Conservation (phyloP, 495 filamentous ascomycete genomes). For the Aspergillus biplanus region DNA sequence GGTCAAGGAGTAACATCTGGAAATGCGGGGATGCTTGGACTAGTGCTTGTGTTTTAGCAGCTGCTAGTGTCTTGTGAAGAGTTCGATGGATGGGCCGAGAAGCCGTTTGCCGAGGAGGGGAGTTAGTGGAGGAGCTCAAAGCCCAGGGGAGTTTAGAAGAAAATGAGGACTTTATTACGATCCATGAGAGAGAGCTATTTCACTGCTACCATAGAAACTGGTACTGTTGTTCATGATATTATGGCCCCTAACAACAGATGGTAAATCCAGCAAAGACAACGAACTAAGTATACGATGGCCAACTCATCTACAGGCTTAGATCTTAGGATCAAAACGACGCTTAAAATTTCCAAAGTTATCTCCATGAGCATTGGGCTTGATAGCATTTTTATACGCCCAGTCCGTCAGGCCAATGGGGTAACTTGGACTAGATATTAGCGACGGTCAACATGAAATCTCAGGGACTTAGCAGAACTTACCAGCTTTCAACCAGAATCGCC, state of each 20-base stretch:
- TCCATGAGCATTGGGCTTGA: not conserved
- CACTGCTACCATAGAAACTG: too few relatives aligned
- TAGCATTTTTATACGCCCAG: constrained; percentile 12
- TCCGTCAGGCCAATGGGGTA: constrained; percentile 10
- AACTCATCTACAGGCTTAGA: not conserved
- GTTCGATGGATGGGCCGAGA: constrained; percentile 11
- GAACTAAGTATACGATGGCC: not conserved
- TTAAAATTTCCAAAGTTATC: constrained; percentile 8
- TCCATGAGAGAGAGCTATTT: not conserved
- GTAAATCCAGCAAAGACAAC: not conserved
- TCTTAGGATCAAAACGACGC: constrained; percentile 14
- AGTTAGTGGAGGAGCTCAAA: not conserved
- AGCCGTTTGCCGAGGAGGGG: constrained; percentile 16
- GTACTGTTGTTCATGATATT: too few relatives aligned
- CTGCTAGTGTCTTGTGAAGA: constrained; percentile 1
- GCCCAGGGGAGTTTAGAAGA: not conserved
- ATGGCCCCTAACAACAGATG: not conserved
- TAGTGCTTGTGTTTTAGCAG: not conserved
- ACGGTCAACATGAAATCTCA: not conserved
- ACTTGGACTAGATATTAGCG: not conserved
- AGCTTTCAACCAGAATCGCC: constrained; percentile 14
- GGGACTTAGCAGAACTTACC: not conserved
- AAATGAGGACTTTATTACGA: not conserved
- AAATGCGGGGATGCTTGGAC: constrained; percentile 1
- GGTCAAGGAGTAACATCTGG: not conserved